These are phyloP conservation scores for Purshia tridentata DNA, from an alignment of 306 rosid species.

Conservation along the genomic window DNA sequence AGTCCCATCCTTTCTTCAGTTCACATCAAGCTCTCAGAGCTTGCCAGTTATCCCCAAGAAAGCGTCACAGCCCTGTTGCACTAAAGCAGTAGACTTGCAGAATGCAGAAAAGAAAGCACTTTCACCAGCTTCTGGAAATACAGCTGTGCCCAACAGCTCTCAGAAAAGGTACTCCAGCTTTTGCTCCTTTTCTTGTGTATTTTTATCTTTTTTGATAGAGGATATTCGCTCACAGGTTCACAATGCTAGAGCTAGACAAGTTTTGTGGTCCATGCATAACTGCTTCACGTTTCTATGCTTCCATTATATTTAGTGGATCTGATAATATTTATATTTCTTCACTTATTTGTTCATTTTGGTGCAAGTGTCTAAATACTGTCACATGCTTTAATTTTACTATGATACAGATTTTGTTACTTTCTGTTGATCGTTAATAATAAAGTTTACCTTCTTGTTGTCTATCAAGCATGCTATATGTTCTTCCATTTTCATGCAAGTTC, in stretches of 20 bases:
- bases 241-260: constrained; percentile 25
- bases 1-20: constrained; percentile 47
- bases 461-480: constrained; percentile 20
- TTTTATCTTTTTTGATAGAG: constrained; percentile 41
- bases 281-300: constrained; percentile 9
- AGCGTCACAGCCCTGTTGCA: constrained; percentile 43
- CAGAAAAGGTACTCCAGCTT: constrained; percentile 74
- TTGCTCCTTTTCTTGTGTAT: neutral
- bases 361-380: neutral
- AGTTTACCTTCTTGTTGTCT: constrained; percentile 1
- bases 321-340: neutral
- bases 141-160: constrained; percentile 71
- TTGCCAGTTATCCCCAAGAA: constrained; percentile 44
- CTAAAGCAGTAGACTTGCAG: constrained; percentile 53
- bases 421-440: neutral
- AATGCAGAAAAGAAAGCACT: constrained; percentile 49
- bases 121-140: constrained; percentile 47
- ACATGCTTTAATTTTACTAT: neutral
- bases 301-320: constrained; percentile 31
- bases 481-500: constrained; percentile 16
- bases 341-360: neutral
- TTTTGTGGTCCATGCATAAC: constrained; percentile 59
- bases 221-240: constrained; percentile 57
- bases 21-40: constrained; percentile 35
- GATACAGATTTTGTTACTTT: neutral